A percentile compares a stretch with the other conserved stretches of the same genome.
These are phyloP conservation scores for Chaetomium fimeti DNA, from an alignment of 495 filamentous ascomycete species.

Conservation along the genomic window DNA sequence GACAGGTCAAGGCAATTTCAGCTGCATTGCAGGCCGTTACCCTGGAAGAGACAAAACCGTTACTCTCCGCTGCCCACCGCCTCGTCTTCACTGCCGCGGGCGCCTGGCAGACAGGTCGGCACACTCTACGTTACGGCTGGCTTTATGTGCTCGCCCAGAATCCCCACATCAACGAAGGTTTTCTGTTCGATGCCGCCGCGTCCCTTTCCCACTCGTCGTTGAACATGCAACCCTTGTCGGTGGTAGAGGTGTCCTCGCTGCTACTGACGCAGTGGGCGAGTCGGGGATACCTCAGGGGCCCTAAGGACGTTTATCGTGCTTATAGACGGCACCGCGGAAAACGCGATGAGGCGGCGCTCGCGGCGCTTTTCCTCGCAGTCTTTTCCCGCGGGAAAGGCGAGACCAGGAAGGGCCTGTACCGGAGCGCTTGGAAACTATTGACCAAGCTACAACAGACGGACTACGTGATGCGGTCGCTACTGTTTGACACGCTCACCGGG, in stretches of 20 bases:
- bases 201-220: slow-evolving; percentile 11
- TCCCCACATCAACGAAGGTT: slow-evolving; percentile 22
- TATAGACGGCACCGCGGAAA: slow-evolving; percentile 14
- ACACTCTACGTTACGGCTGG: slow-evolving; percentile 30
- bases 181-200: slow-evolving; percentile 21
- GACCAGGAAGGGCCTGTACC: slow-evolving; percentile 13
- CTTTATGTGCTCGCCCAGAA: slow-evolving; percentile 33
- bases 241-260: slow-evolving; percentile 30
- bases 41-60: slow-evolving; percentile 10
- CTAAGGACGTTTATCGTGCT: not conserved
- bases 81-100: slow-evolving; percentile 15
- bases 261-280: slow-evolving; percentile 34
- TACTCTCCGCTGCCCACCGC: slow-evolving; percentile 24
- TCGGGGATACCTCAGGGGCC: slow-evolving; percentile 23
- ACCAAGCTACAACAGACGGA: slow-evolving; percentile 18
- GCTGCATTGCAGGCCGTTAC: slow-evolving; percentile 10
- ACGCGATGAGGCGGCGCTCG: slow-evolving; percentile 27
- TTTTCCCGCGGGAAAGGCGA: slow-evolving; percentile 1
- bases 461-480: slow-evolving; percentile 24
- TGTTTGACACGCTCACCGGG: slow-evolving; percentile 6
- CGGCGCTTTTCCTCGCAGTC: slow-evolving; percentile 32
- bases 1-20: slow-evolving; percentile 18
- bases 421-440: slow-evolving; percentile 28
- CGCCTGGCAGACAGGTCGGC: not conserved
- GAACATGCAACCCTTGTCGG: slow-evolving; percentile 15